These are phyloP conservation scores for Trifolium subterraneum DNA, from an alignment of 306 rosid genomes.

Conservation along the genomic window DNA sequence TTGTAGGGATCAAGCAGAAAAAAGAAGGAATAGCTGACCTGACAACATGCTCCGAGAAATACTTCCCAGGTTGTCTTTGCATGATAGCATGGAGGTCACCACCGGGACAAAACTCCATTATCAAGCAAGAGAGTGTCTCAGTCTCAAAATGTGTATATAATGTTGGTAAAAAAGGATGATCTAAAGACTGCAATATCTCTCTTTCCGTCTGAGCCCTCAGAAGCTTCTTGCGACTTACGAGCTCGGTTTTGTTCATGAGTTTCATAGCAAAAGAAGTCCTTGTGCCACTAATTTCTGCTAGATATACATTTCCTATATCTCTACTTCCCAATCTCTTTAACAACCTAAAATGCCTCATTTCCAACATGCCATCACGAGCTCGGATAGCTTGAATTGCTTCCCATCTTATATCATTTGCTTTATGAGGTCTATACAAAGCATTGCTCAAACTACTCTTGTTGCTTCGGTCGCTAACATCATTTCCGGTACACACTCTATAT, in stretches of 20 bases:
- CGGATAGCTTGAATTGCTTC: slow-evolving; percentile 88
- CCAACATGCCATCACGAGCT: slow-evolving; percentile 66
- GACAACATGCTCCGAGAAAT: slow-evolving; percentile 90
- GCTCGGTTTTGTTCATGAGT: slow-evolving; percentile 80
- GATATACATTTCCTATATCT: slow-evolving; percentile 89
- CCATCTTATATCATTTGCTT: slow-evolving; percentile 89
- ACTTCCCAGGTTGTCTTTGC: slow-evolving; percentile 89
- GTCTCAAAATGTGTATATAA: slow-evolving; percentile 88
- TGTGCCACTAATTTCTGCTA: slow-evolving; percentile 80
- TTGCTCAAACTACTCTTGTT: slow-evolving; percentile 75
- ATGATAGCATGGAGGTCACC: slow-evolving; percentile 91
- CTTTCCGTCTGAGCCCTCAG: slow-evolving; percentile 92
- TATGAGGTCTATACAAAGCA: slow-evolving; percentile 82
- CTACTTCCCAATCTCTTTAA: slow-evolving; percentile 83
- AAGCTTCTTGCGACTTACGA: slow-evolving; percentile 85
- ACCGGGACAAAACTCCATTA: slow-evolving; percentile 95
- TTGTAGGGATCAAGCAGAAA: slow-evolving; percentile 21
- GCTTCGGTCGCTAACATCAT: slow-evolving; percentile 87
- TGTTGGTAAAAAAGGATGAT: slow-evolving; percentile 95
- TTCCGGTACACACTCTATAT: slow-evolving; percentile 82
- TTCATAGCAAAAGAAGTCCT: slow-evolving; percentile 93
- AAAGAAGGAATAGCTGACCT: slow-evolving; percentile 60
- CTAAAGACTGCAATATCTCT: slow-evolving; percentile 92
- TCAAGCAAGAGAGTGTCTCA: slow-evolving; percentile 79
- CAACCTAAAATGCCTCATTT: slow-evolving; percentile 77